Evolutionary conservation across 2,329 filamentous ascomycete genomes (phyloP).

Genomic region (Chaetomium globosum): DNA sequence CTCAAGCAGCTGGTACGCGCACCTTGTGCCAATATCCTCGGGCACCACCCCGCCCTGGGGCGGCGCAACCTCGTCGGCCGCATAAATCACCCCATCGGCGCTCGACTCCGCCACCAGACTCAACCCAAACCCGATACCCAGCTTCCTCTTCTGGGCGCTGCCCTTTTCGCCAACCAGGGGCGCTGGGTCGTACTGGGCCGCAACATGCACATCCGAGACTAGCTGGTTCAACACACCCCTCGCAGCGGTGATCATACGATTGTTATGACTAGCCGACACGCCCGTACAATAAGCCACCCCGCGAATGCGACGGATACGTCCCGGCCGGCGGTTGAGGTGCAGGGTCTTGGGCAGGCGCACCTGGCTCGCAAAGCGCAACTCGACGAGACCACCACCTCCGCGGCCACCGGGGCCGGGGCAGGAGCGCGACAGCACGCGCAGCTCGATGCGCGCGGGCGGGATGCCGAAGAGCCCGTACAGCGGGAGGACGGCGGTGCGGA

Average conservation of each 20-base stretch:
- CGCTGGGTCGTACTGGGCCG: slow-evolving; percentile 72
- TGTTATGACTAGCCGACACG: slow-evolving; percentile 90
- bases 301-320: slow-evolving; percentile 82
- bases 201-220: slow-evolving; percentile 87
- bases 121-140: slow-evolving; percentile 89
- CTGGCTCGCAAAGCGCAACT: slow-evolving; percentile 90
- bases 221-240: slow-evolving; percentile 84
- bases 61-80: slow-evolving; percentile 77
- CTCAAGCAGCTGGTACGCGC: slow-evolving; percentile 87
- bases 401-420: slow-evolving; percentile 74
- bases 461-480: slow-evolving; percentile 91
- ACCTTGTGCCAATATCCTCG: slow-evolving; percentile 86
- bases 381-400: slow-evolving; percentile 89
- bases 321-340: slow-evolving; percentile 79
- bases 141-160: slow-evolving; percentile 61
- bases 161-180: slow-evolving; percentile 59
- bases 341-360: slow-evolving; percentile 91
- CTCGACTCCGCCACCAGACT: slow-evolving; percentile 92
- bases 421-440: slow-evolving; percentile 78
- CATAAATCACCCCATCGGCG: slow-evolving; percentile 77
- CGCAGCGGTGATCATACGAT: slow-evolving; percentile 89
- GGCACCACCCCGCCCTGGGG: slow-evolving; percentile 79
- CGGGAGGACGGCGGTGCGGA: slow-evolving; percentile 89
- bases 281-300: slow-evolving; percentile 94
- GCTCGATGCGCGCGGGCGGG: slow-evolving; percentile 73